phyloP scores from a whole-genome alignment of 345 rosid species.

The Cardiospermum halicacabum region DNA sequence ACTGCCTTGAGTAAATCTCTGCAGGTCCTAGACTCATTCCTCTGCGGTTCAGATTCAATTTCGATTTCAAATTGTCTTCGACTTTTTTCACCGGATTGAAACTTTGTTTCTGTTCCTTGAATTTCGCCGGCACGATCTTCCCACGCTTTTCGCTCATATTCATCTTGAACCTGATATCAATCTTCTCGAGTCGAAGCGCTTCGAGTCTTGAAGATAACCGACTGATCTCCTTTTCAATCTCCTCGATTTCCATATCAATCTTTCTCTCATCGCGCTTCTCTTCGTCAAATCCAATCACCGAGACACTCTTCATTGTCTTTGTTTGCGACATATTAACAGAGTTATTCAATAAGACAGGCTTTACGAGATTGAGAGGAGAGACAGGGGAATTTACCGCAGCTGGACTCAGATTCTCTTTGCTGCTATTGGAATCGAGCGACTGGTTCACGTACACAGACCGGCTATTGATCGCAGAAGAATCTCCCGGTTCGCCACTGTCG shows the following conservation, averaged over 20 bases:
- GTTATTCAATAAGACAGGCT: constrained; percentile 34
- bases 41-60: constrained; percentile 42
- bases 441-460: constrained; percentile 28
- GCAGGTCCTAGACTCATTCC: constrained; percentile 86
- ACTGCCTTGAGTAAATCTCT: constrained; percentile 55
- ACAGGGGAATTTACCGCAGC: constrained; percentile 25
- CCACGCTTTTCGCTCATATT: constrained; percentile 47
- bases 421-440: constrained; percentile 55
- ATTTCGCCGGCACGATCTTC: constrained; percentile 65
- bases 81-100: constrained; percentile 22
- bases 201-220: constrained; percentile 64
- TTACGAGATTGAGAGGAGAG: constrained; percentile 18
- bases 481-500: constrained; percentile 63
- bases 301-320: constrained; percentile 20
- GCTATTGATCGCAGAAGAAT: constrained; percentile 29
- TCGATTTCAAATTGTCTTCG: constrained; percentile 45
- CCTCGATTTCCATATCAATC: constrained; percentile 78
- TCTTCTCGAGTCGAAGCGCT: constrained; percentile 67
- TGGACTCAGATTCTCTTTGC: constrained; percentile 56
- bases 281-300: constrained; percentile 16
- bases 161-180: constrained; percentile 30
- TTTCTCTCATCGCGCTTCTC: constrained; percentile 34
- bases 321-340: constrained; percentile 20
- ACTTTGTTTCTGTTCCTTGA: constrained; percentile 65
- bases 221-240: constrained; percentile 68